Base-by-base conservation (phyloP, 495 filamentous ascomycete genomes). In the Aspergillus kassunensis region DNA sequence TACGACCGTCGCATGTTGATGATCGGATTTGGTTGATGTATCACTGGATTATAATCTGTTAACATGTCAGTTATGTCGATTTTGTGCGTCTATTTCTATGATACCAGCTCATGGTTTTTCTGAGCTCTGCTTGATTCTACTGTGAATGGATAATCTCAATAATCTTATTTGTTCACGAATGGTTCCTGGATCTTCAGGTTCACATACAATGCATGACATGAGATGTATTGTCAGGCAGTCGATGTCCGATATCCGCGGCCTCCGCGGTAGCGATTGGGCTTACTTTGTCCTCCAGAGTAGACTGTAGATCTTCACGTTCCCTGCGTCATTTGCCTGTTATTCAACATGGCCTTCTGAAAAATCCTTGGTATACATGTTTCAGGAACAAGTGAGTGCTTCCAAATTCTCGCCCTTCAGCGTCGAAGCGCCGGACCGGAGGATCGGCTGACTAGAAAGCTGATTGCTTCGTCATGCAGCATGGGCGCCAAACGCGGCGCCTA, bases 81-180 rank as follows among this genome's bases (percentile, higher is more conserved):
- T 41, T 40, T 16, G 21, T 21, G 35, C 34, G 39, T 49, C 51
- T 39, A 30, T 49, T 53, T 53, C 49, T 56, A 68, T 71, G 71
- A 74, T 74, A 74, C 71, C 71, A 68, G 63, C 69, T 70, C 65
- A 71, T 64, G 60, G 52, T 63, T 59, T 58, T 62, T 55, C 56
- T 62, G 59, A 64, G 69, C 67, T 66, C 58, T 62, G 54, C 49
- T 61, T 36, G 57, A 56, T 56, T 40, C 49, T 51, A 41, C 58
- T 57, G 54, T 61, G 53, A 58, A 42, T 68, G 53, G 60, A 67
- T 67, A 63, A 54, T 44, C 6, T 35, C 30, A 58, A 64, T 64
- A 66, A 64, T 63, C 57, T 57, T 63, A 58, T 19, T 35, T n/a
- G 6, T 11, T 49, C 21, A 37, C 12, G 0, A 15, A n/a, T n/a